Evolutionary conservation across 1,284 basidiomycete species (phyloP).

Genomic region (Porogramme epimiltina): DNA sequence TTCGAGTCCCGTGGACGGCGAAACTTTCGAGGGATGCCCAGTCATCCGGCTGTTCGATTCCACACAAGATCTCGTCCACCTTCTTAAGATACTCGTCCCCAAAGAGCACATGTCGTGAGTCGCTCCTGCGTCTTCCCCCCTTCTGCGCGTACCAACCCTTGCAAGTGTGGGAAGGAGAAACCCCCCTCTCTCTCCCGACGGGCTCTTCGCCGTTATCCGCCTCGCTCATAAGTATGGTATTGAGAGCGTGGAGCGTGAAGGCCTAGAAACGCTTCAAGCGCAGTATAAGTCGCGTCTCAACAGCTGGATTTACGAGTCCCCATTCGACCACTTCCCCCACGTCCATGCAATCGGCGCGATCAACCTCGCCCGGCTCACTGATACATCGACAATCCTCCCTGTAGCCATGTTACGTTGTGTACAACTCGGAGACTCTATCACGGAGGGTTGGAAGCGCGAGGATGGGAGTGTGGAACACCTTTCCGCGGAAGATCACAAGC

Average conservation of each 20-base stretch:
- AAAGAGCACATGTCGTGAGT: not conserved
- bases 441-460: too few relatives aligned
- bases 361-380: not conserved
- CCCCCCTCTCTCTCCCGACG: too few relatives aligned
- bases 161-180: too few relatives aligned
- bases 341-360: not conserved
- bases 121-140: not conserved
- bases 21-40: conserved; percentile 5
- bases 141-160: too few relatives aligned
- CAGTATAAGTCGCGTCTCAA: too few relatives aligned
- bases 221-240: conserved; percentile 9
- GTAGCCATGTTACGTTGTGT: too few relatives aligned
- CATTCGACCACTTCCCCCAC: not conserved
- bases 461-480: too few relatives aligned
- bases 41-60: conserved; percentile 10
- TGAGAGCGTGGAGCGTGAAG: not conserved
- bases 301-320: too few relatives aligned
- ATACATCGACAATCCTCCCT: not conserved
- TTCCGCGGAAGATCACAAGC: too few relatives aligned
- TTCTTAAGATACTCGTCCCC: not conserved
- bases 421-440: too few relatives aligned
- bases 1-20: not conserved
- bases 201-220: conserved; percentile 1
- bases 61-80: not conserved
- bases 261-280: not conserved